These are phyloP conservation scores for Spiromastix sp. DNA, from an alignment of 2,329 filamentous ascomycete species.

Conservation along the genomic window DNA sequence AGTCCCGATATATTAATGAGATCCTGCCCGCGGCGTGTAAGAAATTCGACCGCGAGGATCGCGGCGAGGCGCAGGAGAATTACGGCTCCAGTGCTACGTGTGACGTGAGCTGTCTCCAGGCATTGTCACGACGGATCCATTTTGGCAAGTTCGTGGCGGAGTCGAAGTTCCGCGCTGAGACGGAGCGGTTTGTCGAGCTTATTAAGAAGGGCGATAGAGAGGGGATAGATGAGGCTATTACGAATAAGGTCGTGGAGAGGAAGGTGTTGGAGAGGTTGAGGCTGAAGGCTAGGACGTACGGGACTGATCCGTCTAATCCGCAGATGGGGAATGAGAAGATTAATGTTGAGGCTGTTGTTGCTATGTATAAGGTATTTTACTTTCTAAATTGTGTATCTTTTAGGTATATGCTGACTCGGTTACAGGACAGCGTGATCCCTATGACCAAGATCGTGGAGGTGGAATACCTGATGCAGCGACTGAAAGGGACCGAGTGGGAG, in stretches of 20 bases:
- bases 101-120: slow-evolving; percentile 83
- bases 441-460: slow-evolving; percentile 98
- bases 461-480: slow-evolving; percentile 91
- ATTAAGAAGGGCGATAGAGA: slow-evolving; percentile 71
- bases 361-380: slow-evolving; percentile 60
- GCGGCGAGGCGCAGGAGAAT: slow-evolving; percentile 82
- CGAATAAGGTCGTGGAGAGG: slow-evolving; percentile 76
- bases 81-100: slow-evolving; percentile 88
- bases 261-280: slow-evolving; percentile 79
- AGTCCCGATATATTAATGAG: slow-evolving; percentile 68
- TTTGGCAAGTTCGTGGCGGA: slow-evolving; percentile 99
- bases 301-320: slow-evolving; percentile 66
- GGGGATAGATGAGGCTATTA: slow-evolving; percentile 83
- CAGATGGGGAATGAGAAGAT: slow-evolving; percentile 53
- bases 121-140: slow-evolving; percentile 81
- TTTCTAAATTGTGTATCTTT: background rate
- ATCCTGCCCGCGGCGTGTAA: slow-evolving; percentile 78
- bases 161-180: slow-evolving; percentile 79
- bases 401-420: slow-evolving; percentile 7
- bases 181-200: slow-evolving; percentile 66
- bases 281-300: slow-evolving; percentile 87
- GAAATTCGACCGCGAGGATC: slow-evolving; percentile 59
- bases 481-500: slow-evolving; percentile 47
- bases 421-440: slow-evolving; percentile 70
- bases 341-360: slow-evolving; percentile 79